Base-by-base conservation (phyloP, 2,329 filamentous ascomycete genomes). In the Monosporascus sp. region DNA sequence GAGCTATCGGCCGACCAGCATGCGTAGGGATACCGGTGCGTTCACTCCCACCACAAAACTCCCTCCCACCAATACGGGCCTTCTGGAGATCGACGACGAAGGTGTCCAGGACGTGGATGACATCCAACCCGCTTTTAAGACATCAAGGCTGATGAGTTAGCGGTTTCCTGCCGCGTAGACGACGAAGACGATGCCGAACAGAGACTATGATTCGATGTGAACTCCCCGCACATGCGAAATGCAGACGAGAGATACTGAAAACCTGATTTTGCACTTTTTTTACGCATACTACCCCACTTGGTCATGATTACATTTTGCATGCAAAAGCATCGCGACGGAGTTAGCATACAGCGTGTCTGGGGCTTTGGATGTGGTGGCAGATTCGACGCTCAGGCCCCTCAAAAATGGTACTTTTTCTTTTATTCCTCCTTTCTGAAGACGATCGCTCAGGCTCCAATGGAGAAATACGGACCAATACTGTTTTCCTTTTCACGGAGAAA, bases 1-100 rank as follows among this genome's bases (percentile, higher is more conserved):
- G 45, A 80, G 75, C 41, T 78, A 76, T 55, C 75, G 81, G 17
- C 76, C 78, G 36, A 77, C 78, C 52, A 80, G 74, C 57, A 78
- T 83, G 73, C 74, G 81, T 46, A 74, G 75, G 56, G 78, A 78
- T 45, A 62, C 71, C 55, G 58, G 60, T 61, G 57, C 64, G 57
- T 65, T 61, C 36, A 59, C 46, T 52, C 55, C 59, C 34, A 63
- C 40, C 53, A 64, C 43, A 46, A 59, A 60, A 40, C 47, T 31
- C 53, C 62, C 43, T 55, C 55, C 48, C 57, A 55, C 55, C 56
- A 59, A 48, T 48, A 48, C 22, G 37, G 43, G 53, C 24, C 52
- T 56, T 24, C 44, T 64, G 52, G 65, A 66, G 46, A 60, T 66
- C 41, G 66, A 68, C 53, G 66, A 67, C 47, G 64, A 68, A 56